Conservation (phyloP, 164 flowering plant species). For the Piper longum region DNA sequence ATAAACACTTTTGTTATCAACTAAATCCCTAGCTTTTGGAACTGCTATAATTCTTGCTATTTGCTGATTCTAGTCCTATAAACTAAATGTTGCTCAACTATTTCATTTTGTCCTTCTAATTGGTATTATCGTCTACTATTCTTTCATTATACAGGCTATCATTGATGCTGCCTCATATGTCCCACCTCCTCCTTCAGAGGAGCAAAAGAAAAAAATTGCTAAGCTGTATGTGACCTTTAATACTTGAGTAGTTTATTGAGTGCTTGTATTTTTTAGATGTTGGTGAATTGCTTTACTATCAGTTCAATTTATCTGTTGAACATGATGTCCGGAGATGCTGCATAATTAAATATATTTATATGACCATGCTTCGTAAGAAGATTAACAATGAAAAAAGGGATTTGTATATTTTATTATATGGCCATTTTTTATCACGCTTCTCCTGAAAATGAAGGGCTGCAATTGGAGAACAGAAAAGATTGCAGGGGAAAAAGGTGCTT, state of each 20-base stretch:
- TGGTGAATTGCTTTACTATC: not conserved
- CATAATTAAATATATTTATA: no score
- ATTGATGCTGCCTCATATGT: constrained; percentile 93
- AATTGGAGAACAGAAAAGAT: constrained; percentile 60
- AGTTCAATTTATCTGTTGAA: no score
- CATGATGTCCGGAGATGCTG: no score
- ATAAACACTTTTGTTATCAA: not conserved
- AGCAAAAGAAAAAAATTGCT: constrained; percentile 75
- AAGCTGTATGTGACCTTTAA: constrained; percentile 32
- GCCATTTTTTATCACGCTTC: not conserved
- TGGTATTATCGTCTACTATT: not conserved
- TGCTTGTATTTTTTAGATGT: not conserved
- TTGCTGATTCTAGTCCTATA: not conserved
- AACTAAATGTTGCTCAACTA: not conserved
- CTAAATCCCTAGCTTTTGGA: not conserved
- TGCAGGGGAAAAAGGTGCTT: constrained; percentile 58
- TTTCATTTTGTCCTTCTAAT: not conserved
- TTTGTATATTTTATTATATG: no score
- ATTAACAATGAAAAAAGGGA: no score
- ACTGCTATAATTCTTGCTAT: not conserved
- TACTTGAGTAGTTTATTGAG: not conserved
- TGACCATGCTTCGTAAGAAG: no score
- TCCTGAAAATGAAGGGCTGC: constrained; percentile 47
- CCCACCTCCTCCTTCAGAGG: constrained; percentile 96
- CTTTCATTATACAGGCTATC: constrained; percentile 41